phyloP scores from a whole-genome alignment of 768 basidiomycete genomes.

The Hygrophorus russula region DNA sequence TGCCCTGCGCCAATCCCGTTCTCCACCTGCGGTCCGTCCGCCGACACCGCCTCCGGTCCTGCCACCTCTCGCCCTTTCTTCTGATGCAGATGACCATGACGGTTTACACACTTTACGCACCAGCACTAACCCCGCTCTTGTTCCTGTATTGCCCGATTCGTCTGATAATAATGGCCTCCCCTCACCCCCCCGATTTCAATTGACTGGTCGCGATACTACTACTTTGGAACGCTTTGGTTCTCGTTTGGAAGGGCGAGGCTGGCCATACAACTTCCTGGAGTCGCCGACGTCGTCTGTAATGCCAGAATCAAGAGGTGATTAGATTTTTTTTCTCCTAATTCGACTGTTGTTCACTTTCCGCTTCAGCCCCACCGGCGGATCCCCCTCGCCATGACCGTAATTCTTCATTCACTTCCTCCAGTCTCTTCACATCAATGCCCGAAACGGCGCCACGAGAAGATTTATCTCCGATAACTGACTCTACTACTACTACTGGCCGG shows the following conservation, averaged over 20 bases:
- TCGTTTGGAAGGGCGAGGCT: too few species aligned
- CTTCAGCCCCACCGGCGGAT: background rate
- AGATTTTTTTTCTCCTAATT: background rate
- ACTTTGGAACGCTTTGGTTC: background rate
- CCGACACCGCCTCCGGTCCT: conserved; percentile 22
- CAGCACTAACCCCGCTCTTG: background rate
- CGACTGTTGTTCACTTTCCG: background rate
- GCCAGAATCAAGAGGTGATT: background rate
- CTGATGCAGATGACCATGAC: conserved; percentile 8
- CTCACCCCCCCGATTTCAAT: background rate
- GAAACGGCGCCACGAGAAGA: background rate
- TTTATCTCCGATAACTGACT: too few species aligned
- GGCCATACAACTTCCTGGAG: too few species aligned
- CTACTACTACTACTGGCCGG: background rate
- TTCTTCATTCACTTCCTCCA: background rate
- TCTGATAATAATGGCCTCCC: background rate
- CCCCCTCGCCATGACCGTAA: background rate
- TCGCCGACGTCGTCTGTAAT: background rate
- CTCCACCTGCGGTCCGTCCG: conserved; percentile 11
- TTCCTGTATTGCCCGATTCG: background rate
- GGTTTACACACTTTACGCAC: conserved; percentile 6
- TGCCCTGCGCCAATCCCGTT: conserved; percentile 30
- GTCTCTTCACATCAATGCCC: background rate
- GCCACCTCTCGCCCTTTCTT: conserved; percentile 22
- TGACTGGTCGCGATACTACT: background rate